These are phyloP conservation scores for Aspergillus leporis DNA, from an alignment of 495 filamentous ascomycete species.

Conservation along the genomic window DNA sequence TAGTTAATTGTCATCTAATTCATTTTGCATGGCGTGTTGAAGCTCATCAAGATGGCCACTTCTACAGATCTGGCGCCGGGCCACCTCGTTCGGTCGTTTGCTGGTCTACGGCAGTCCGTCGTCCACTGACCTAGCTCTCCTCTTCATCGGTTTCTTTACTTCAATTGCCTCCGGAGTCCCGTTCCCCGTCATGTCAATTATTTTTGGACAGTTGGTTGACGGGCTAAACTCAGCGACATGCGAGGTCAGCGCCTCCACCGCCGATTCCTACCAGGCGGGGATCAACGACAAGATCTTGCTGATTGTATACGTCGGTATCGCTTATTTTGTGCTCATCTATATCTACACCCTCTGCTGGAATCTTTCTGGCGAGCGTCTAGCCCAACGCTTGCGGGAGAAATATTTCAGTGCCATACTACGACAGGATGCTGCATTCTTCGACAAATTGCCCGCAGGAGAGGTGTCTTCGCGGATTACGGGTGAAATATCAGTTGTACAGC, in stretches of 20 bases:
- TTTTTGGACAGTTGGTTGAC: conserved; percentile 69
- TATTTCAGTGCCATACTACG: conserved; percentile 59
- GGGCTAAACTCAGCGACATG: conserved; percentile 64
- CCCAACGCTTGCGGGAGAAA: conserved; percentile 58
- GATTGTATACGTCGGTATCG: conserved; percentile 64
- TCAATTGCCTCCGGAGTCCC: conserved; percentile 66
- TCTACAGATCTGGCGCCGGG: neutral
- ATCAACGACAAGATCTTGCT: conserved; percentile 60
- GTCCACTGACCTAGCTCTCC: conserved; percentile 43
- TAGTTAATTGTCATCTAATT: neutral
- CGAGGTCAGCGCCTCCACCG: conserved; percentile 22
- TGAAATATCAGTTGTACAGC: conserved; percentile 61
- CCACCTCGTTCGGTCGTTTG: neutral
- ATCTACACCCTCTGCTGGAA: conserved; percentile 55
- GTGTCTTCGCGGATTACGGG: conserved; percentile 60
- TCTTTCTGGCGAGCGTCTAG: conserved; percentile 59
- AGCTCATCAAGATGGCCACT: neutral
- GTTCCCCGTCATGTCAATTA: conserved; percentile 65
- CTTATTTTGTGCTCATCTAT: conserved; percentile 62
- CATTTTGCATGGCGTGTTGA: neutral
- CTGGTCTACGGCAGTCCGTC: conserved; percentile 43
- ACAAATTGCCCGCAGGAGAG: conserved; percentile 55
- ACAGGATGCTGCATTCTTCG: conserved; percentile 64
- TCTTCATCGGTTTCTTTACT: conserved; percentile 50
- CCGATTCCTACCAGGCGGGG: conserved; percentile 33